These are phyloP conservation scores for Curvularia sp. DNA, from an alignment of 2,329 filamentous ascomycete species.

Conservation along the genomic window DNA sequence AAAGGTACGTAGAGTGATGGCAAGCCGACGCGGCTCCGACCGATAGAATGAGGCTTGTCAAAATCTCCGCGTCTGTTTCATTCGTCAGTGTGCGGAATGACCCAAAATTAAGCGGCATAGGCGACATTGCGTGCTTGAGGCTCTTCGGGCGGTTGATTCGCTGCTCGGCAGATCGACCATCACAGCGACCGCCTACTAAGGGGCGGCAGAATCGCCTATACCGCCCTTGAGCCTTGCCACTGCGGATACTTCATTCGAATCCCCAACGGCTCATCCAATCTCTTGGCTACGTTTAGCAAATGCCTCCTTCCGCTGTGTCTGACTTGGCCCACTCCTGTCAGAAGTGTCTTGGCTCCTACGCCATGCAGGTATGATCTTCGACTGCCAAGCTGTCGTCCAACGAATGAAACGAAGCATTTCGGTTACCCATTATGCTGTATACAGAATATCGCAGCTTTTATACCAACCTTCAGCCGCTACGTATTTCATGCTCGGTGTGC, in stretches of 20 bases:
- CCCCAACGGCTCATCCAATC: not conserved
- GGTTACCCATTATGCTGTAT: not conserved
- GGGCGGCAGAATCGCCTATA: not conserved
- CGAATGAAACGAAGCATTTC: not conserved
- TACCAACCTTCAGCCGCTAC: not conserved
- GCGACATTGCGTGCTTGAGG: not conserved
- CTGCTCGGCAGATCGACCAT: not conserved
- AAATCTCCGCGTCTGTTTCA: not conserved
- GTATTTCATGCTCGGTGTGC: not conserved
- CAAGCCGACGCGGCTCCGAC: not conserved
- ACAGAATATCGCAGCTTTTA: not conserved
- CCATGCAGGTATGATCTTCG: not conserved
- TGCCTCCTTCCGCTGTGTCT: not conserved
- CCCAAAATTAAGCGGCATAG: not conserved
- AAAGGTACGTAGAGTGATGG: not conserved
- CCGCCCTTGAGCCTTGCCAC: slow-evolving; percentile 1
- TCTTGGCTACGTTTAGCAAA: not conserved
- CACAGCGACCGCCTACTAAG: not conserved
- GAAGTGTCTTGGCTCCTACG: not conserved
- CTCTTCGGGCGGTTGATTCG: not conserved
- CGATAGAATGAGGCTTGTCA: not conserved
- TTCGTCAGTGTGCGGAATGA: not conserved
- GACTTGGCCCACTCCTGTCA: not conserved
- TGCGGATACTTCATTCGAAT: not conserved
- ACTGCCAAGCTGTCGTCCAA: not conserved